Percentiles rank a stretch among this genome's conserved stretches.
Evolutionary conservation across 2,329 filamentous ascomycete genomes (phyloP).

Genomic region (Fragosphaeria purpurea): DNA sequence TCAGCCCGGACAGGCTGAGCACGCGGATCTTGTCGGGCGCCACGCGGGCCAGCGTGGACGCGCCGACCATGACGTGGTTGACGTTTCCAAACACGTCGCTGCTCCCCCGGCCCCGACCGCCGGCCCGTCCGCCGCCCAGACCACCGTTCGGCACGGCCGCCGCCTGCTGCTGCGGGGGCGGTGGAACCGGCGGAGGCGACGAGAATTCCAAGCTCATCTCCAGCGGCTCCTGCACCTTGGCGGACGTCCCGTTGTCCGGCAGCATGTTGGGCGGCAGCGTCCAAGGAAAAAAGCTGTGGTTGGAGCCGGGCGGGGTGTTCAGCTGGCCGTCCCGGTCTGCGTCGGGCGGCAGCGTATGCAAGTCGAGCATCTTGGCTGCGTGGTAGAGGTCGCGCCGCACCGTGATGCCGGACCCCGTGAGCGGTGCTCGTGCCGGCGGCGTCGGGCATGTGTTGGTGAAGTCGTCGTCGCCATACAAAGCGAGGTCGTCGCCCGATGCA

Average conservation of each 20-base stretch:
- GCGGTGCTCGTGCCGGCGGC: conserved; percentile 46
- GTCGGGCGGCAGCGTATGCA: conserved; percentile 62
- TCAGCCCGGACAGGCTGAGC: conserved; percentile 45
- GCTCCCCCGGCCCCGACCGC: too few species aligned
- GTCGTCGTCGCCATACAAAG: conserved; percentile 28
- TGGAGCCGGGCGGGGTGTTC: conserved; percentile 28
- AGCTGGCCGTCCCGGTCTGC: not conserved
- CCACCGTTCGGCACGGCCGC: conserved; percentile 31
- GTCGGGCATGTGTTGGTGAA: conserved; percentile 57
- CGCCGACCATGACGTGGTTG: not conserved
- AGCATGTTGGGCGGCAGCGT: conserved; percentile 70
- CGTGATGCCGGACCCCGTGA: conserved; percentile 71
- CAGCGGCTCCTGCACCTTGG: conserved; percentile 57
- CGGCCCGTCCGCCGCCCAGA: conserved; percentile 19
- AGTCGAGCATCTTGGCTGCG: conserved; percentile 71
- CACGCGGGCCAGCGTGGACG: conserved; percentile 38
- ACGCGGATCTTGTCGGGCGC: conserved; percentile 36
- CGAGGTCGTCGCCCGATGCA: conserved; percentile 12
- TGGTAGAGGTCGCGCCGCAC: conserved; percentile 77
- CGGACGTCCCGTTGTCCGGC: conserved; percentile 67
- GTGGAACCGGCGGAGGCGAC: conserved; percentile 31
- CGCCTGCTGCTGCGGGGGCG: conserved; percentile 5
- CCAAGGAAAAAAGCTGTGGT: conserved; percentile 87
- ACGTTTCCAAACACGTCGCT: too few species aligned
- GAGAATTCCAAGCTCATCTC: conserved; percentile 61